A percentile compares a stretch with the other conserved stretches of the same genome.
Conservation (phyloP, 1,139 yeast genomes). For the Schwanniomyces etchellsii region DNA sequence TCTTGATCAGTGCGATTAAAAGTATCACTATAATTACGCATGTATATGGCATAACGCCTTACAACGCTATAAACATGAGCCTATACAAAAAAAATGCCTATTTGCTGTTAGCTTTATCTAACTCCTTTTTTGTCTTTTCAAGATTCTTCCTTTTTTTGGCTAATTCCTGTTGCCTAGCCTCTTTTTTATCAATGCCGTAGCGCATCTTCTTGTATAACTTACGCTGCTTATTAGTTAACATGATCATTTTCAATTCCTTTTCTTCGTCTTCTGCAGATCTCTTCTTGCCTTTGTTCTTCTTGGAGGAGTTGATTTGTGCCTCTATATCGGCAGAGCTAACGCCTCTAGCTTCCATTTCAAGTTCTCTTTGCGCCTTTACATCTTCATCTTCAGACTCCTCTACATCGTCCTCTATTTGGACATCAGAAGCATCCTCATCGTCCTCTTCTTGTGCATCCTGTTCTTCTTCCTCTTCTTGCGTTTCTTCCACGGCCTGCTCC, state of each 20-base stretch:
- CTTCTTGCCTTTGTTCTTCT: conserved; percentile 24
- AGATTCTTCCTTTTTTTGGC: conserved; percentile 75
- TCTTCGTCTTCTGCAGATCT: conserved; percentile 61
- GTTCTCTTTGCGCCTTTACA: conserved; percentile 69
- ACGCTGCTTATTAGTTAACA: conserved; percentile 97
- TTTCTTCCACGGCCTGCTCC: conserved; percentile 39
- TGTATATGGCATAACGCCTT: no score
- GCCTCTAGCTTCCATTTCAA: conserved; percentile 89
- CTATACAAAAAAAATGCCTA: conserved; percentile 1
- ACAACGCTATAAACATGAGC: no score
- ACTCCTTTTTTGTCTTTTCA: conserved; percentile 59
- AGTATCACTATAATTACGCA: no score
- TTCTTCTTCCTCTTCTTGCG: conserved; percentile 36
- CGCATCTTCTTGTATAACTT: conserved; percentile 94
- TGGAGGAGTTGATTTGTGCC: conserved; percentile 13
- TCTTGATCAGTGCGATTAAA: no score
- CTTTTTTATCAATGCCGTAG: conserved; percentile 83
- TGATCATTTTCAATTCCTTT: conserved; percentile 82
- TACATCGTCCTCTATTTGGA: conserved; percentile 41
- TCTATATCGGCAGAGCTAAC: conserved; percentile 59
- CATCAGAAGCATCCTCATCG: conserved; percentile 45
- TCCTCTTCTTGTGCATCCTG: conserved; percentile 48
- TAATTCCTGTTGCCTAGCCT: conserved; percentile 68
- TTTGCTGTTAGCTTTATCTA: conserved; percentile 30
- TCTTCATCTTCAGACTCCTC: conserved; percentile 53